These are phyloP conservation scores for Ustilago tritici DNA, from an alignment of 1,284 basidiomycete genomes.

Conservation along the genomic window DNA sequence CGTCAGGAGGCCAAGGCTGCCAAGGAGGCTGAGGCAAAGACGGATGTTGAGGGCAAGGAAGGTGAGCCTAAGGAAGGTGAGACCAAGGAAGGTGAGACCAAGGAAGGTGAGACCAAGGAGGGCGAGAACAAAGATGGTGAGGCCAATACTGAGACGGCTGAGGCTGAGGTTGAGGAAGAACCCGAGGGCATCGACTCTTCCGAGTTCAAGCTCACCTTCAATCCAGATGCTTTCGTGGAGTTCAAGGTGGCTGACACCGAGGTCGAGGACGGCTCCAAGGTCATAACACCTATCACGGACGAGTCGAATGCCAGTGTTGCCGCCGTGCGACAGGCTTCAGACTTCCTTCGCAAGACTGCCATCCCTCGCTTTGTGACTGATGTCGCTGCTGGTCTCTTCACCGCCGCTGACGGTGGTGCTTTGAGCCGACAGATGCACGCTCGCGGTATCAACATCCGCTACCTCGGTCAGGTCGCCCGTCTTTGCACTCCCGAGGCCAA, in stretches of 20 bases:
- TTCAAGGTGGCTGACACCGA: constrained; percentile 51
- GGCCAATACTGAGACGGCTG: constrained; percentile 14
- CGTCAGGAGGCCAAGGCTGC: constrained; percentile 49
- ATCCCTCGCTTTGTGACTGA: constrained; percentile 72
- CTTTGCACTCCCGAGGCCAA: constrained; percentile 70
- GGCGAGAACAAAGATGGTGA: constrained; percentile 23
- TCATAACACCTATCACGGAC: constrained; percentile 69
- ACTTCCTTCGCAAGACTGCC: constrained; percentile 72
- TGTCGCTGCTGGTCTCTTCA: constrained; percentile 71
- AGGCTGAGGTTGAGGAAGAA: constrained; percentile 41
- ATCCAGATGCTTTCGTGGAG: constrained; percentile 75
- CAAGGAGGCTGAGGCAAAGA: constrained; percentile 29
- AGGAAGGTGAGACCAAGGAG: constrained; percentile 49
- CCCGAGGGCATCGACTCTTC: constrained; percentile 66
- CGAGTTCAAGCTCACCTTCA: constrained; percentile 73
- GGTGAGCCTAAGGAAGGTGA: constrained; percentile 7
- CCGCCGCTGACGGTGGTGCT: constrained; percentile 72
- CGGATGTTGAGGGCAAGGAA: constrained; percentile 34
- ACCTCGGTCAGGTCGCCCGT: constrained; percentile 72
- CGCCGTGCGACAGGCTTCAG: constrained; percentile 73
- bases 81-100: constrained; percentile 31
- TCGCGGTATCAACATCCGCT: constrained; percentile 76
- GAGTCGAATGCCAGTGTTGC: constrained; percentile 73
- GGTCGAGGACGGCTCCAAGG: constrained; percentile 42
- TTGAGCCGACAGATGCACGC: constrained; percentile 73